Evolutionary conservation across 257 asterid genomes (phyloP).

Genomic region (Solanum tarapatanum): DNA sequence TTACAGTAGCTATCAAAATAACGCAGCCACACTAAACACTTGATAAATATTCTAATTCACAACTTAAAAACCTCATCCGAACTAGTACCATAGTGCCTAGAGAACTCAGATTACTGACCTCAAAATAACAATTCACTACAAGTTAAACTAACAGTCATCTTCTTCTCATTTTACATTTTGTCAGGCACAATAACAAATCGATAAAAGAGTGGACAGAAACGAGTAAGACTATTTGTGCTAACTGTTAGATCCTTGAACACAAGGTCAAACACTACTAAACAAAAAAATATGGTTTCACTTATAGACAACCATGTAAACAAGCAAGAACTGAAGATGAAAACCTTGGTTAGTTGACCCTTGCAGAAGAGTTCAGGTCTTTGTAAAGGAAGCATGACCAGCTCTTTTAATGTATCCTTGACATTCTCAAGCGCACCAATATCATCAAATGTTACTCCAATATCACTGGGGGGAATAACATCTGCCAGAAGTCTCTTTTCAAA

Average conservation of each 20-base stretch:
- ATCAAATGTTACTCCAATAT: slow-evolving; percentile 84
- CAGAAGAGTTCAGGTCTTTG: slow-evolving; percentile 86
- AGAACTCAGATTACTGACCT: neutral
- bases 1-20: neutral
- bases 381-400: slow-evolving; percentile 89
- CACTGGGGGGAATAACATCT: slow-evolving; percentile 70
- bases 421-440: slow-evolving; percentile 91
- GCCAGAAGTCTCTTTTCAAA: slow-evolving; percentile 81
- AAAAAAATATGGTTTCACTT: neutral
- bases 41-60: neutral
- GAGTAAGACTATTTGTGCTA: neutral
- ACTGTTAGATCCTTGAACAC: neutral
- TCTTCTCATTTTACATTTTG: neutral
- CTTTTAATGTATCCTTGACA: slow-evolving; percentile 82
- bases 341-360: slow-evolving; percentile 87
- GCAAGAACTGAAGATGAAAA: slow-evolving; percentile 3
- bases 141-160: neutral
- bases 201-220: neutral
- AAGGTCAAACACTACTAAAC: neutral
- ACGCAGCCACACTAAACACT: neutral
- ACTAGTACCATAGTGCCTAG: neutral
- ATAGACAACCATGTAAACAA: neutral
- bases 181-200: neutral
- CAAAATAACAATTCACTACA: neutral
- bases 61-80: neutral